Conservation (phyloP, 2,329 filamentous ascomycete genomes). For the Biscogniauxia mediterranea region DNA sequence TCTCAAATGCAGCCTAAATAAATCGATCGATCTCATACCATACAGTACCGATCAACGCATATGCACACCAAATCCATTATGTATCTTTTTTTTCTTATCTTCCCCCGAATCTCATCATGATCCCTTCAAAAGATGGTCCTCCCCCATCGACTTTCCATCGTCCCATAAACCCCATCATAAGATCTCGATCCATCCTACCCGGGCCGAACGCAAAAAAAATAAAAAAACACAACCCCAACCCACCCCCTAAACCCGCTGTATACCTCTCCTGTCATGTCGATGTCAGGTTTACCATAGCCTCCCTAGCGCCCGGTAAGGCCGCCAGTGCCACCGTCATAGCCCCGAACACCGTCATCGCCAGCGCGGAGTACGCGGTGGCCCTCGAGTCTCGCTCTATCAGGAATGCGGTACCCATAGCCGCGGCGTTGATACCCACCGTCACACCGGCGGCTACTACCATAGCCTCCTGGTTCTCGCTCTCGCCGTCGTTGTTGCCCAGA, state of each 20-base stretch:
- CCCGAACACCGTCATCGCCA: constrained; percentile 58
- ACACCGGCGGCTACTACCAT: constrained; percentile 49
- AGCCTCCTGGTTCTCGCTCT: constrained; percentile 10
- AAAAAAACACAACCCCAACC: background rate
- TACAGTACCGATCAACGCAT: background rate
- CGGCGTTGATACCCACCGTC: constrained; percentile 56
- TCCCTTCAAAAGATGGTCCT: too few relatives aligned
- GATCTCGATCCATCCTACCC: background rate
- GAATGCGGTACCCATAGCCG: constrained; percentile 59
- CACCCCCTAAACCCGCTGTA: background rate
- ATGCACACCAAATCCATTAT: background rate
- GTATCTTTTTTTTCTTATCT: background rate
- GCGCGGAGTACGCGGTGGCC: constrained; percentile 54
- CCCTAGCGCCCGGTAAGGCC: constrained; percentile 45
- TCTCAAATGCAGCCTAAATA: background rate
- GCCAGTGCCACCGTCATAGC: constrained; percentile 55
- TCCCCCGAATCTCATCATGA: background rate
- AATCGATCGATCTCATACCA: background rate
- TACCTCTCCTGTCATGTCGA: constrained; percentile 17
- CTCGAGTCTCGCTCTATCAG: constrained; percentile 53
- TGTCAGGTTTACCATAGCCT: constrained; percentile 36
- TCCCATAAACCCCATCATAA: background rate
- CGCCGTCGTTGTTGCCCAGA: background rate
- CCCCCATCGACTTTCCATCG: too few relatives aligned
- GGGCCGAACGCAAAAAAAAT: background rate